Percentiles rank a stretch among this genome's conserved stretches.
Evolutionary conservation across 176 grass and related monocot species (phyloP).

Genomic region (Triticum monococcum): DNA sequence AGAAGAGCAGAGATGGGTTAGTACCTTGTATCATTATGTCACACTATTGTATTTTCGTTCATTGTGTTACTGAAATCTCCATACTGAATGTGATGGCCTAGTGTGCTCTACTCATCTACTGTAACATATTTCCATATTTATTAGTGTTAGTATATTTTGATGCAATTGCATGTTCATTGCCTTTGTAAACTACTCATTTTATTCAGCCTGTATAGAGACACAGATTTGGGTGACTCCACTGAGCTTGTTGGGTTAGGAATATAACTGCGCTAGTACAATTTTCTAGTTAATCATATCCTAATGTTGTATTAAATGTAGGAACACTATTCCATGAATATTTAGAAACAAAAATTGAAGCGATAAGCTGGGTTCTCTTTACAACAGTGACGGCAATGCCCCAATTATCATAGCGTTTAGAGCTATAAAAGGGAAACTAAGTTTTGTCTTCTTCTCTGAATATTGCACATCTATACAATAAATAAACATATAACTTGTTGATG

Average conservation of each 20-base stretch:
- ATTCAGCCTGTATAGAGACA: background rate
- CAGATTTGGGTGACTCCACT: background rate
- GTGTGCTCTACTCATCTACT: background rate
- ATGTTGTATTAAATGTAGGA: background rate
- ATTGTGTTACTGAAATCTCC: background rate
- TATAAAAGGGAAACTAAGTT: background rate
- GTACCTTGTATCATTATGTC: constrained; percentile 9
- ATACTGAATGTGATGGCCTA: background rate
- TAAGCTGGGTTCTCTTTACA: no score
- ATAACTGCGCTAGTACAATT: background rate
- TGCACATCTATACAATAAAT: background rate
- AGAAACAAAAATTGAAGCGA: no score
- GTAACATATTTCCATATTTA: background rate
- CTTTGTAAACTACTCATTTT: background rate
- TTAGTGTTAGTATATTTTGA: background rate
- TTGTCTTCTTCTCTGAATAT: background rate
- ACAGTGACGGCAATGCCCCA: no score
- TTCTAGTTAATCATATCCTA: background rate
- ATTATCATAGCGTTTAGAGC: no score
- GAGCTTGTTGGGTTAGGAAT: background rate
- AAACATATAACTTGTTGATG: background rate
- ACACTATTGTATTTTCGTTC: background rate
- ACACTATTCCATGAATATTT: background rate
- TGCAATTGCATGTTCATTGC: background rate
- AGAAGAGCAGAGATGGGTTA: constrained; percentile 55